Conservation (phyloP, 1,139 yeast species). For the Sugiyamaella novakii region DNA sequence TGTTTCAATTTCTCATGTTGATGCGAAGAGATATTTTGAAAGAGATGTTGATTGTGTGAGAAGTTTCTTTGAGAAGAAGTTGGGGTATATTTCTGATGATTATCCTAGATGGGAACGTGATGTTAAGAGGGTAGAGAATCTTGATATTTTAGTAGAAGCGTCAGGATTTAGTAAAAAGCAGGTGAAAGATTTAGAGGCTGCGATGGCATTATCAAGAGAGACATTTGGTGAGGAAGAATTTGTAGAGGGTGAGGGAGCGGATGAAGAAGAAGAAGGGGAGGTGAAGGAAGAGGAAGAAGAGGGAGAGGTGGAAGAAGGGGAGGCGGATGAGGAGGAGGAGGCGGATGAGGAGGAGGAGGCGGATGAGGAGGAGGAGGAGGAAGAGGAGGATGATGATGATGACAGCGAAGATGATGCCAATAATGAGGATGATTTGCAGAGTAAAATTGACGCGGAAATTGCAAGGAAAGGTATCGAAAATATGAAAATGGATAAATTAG, state of each 20-base stretch:
- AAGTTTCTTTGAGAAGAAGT: constrained; percentile 75
- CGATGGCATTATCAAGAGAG: constrained; percentile 60
- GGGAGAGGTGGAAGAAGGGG: constrained; percentile 39
- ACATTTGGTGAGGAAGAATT: constrained; percentile 37
- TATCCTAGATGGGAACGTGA: constrained; percentile 82
- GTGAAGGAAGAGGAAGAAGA: constrained; percentile 44
- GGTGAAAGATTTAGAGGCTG: constrained; percentile 72
- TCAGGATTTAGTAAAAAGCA: constrained; percentile 85
- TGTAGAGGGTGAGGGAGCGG: constrained; percentile 29
- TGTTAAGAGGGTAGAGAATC: constrained; percentile 62
- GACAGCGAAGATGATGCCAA: constrained; percentile 42
- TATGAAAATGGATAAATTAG: constrained; percentile 78
- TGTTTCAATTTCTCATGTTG: constrained; percentile 86
- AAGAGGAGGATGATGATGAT: constrained; percentile 35
- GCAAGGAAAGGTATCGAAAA: constrained; percentile 66
- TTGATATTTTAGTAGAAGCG: constrained; percentile 86
- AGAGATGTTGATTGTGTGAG: constrained; percentile 92
- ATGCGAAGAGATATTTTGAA: constrained; percentile 83
- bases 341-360: constrained; percentile 40
- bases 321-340: constrained; percentile 49
- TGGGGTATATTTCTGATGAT: constrained; percentile 75
- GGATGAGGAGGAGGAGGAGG: constrained; percentile 3
- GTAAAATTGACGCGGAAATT: constrained; percentile 40
- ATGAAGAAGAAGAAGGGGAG: constrained; percentile 40
- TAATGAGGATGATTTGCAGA: constrained; percentile 42